These are phyloP conservation scores for Leccinum barrowsii DNA, from an alignment of 768 basidiomycete species.

Conservation along the genomic window DNA sequence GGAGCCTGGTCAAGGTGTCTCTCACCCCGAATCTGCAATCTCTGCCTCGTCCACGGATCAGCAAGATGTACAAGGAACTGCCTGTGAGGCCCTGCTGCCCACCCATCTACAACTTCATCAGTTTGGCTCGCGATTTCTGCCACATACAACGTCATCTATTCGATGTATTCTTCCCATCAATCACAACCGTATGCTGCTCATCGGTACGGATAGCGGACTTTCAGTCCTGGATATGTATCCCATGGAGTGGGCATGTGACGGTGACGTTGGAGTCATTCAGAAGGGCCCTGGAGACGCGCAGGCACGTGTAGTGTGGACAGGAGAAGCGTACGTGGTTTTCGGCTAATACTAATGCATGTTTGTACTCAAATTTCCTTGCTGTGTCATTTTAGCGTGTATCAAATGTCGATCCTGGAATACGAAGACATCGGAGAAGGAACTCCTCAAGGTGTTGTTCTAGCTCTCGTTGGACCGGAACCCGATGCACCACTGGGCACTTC, in stretches of 20 bases:
- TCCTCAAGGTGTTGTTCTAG: constrained; percentile 73
- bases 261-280: constrained; percentile 37
- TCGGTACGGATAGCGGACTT: constrained; percentile 77
- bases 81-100: constrained; percentile 54
- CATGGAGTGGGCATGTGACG: constrained; percentile 53
- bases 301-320: constrained; percentile 65
- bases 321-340: constrained; percentile 58
- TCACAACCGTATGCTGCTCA: constrained; percentile 61
- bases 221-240: constrained; percentile 84
- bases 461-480: constrained; percentile 63
- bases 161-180: constrained; percentile 70
- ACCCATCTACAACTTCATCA: constrained; percentile 67
- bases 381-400: constrained; percentile 53
- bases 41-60: constrained; percentile 27
- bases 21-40: constrained; percentile 7
- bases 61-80: constrained; percentile 33
- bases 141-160: constrained; percentile 73
- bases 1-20: not conserved
- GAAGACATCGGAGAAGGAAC: constrained; percentile 52
- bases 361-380: not conserved
- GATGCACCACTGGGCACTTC: constrained; percentile 37
- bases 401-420: constrained; percentile 71
- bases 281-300: constrained; percentile 74
- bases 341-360: not conserved
- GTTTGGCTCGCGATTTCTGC: constrained; percentile 83